Evolutionary conservation across 2,329 filamentous ascomycete genomes (phyloP).

Genomic region (Apiospora pterosperma): DNA sequence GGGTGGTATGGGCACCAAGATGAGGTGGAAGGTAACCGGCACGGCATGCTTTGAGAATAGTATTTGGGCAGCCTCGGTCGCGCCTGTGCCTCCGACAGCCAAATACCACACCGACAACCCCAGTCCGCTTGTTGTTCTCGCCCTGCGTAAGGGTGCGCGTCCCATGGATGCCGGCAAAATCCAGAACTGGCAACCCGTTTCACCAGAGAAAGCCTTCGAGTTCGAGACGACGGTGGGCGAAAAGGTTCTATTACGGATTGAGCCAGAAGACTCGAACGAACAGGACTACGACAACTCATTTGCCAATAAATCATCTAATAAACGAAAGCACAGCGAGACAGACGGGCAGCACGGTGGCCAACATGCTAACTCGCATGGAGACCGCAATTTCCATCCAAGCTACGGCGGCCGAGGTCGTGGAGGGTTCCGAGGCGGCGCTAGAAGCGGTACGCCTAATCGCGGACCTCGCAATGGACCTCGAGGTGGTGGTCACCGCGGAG

Average conservation of each 20-base stretch:
- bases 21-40: slow-evolving; percentile 80
- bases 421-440: slow-evolving; percentile 26
- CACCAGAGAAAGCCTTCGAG: slow-evolving; percentile 65
- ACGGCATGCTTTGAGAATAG: slow-evolving; percentile 72
- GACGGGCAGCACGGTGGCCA: slow-evolving; percentile 29
- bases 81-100: slow-evolving; percentile 65
- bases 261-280: slow-evolving; percentile 63
- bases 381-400: slow-evolving; percentile 40
- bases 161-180: slow-evolving; percentile 81
- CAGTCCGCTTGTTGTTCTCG: slow-evolving; percentile 77
- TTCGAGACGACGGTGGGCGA: slow-evolving; percentile 86
- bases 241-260: slow-evolving; percentile 78
- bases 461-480: slow-evolving; percentile 34
- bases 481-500: slow-evolving; percentile 32
- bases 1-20: slow-evolving; percentile 79
- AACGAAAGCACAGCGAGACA: slow-evolving; percentile 53
- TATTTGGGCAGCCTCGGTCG: slow-evolving; percentile 82
- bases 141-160: slow-evolving; percentile 69
- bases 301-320: slow-evolving; percentile 52
- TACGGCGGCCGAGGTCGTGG: slow-evolving; percentile 33
- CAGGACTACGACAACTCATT: slow-evolving; percentile 62
- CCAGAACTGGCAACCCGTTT: slow-evolving; percentile 75
- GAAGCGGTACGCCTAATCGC: slow-evolving; percentile 29
- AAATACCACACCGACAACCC: slow-evolving; percentile 76
- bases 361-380: slow-evolving; percentile 29